Base-by-base conservation (phyloP, 306 rosid genomes). In the Rosa persica region DNA sequence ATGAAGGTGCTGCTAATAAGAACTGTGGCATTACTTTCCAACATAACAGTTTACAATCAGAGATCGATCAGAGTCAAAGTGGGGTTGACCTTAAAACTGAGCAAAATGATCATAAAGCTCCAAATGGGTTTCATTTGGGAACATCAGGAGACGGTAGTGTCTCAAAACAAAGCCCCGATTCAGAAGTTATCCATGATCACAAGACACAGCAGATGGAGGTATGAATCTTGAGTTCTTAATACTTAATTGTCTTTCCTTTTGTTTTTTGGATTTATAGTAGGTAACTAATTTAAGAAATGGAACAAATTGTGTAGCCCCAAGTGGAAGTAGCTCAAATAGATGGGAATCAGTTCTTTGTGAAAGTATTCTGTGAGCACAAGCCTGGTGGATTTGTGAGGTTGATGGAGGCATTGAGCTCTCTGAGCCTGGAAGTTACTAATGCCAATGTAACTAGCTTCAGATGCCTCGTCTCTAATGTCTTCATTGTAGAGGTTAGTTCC, bases 301-400 rank as follows among this genome's bases (percentile, higher is more conserved):
- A 17, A 72, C 69, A 16, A 67, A 64, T 75, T 86, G 83, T 85
- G 86, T 83, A 95, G 98, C 87, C 96, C 0, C 97, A 93, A 82
- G 97, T 95, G 87, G 97, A 95, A 84, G 98, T 93, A 79, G 96
- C 97, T 42, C 89, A 81, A 12, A 85, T 91, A 72, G 97, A 93
- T 30, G 97, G 87, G 67, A 95, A 90, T 70, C 96, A 93, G 76
- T 89, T 93, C 80, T 90, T 85, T 76, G 90, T 95, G 67, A 95
- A 90, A 82, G 97, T 93, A 36, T 88, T 93, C 55, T 80, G 97
- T 38, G 99, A 95, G 90, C 94, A 95, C 75, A 90, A 88, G 68
- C 81, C 89, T 1, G 96, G 98, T 17, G 94, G 97, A 46, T 95
- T 93, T 82, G 85, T 81, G 87, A 95, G 84, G 67, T 77, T 95